These are phyloP conservation scores for Medicago ruthenica DNA, from an alignment of 306 rosid species.

Conservation along the genomic window DNA sequence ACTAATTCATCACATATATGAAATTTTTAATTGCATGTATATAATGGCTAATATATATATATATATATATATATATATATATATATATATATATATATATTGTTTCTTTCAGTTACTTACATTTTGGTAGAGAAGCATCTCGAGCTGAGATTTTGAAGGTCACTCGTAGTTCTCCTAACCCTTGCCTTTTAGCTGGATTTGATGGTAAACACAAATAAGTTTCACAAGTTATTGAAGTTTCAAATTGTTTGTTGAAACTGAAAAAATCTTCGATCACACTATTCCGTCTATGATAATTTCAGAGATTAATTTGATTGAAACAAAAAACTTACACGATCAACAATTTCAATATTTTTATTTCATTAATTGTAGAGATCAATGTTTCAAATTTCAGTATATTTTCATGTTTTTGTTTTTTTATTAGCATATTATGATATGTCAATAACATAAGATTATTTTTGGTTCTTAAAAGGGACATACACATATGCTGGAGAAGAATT, in stretches of 20 bases:
- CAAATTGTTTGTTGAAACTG: too few relatives aligned
- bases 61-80: too few relatives aligned
- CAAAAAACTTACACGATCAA: too few relatives aligned
- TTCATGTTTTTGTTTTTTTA: not conserved
- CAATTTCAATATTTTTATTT: too few relatives aligned
- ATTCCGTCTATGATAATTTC: too few relatives aligned
- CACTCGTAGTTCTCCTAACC: conserved; percentile 51
- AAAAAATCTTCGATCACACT: too few relatives aligned
- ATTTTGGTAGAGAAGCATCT: conserved; percentile 68
- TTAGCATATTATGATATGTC: too few relatives aligned
- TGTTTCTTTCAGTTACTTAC: conserved; percentile 57
- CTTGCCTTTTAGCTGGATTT: conserved; percentile 54
- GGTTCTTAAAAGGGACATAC: conserved; percentile 29
- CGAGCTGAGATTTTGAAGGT: conserved; percentile 77
- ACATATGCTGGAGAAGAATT: conserved; percentile 57
- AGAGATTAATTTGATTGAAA: too few relatives aligned
- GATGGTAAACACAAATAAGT: conserved; percentile 11
- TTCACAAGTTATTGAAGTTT: not conserved
- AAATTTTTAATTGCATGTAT: not conserved
- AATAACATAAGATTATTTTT: not conserved
- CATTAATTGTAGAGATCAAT: too few relatives aligned
- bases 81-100: too few relatives aligned
- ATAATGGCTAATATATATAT: not conserved
- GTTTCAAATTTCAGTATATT: too few relatives aligned
- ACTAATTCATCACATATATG: too few relatives aligned